Conservation (phyloP, 2,329 filamentous ascomycete species). For the Ophiosphaerella korrae region DNA sequence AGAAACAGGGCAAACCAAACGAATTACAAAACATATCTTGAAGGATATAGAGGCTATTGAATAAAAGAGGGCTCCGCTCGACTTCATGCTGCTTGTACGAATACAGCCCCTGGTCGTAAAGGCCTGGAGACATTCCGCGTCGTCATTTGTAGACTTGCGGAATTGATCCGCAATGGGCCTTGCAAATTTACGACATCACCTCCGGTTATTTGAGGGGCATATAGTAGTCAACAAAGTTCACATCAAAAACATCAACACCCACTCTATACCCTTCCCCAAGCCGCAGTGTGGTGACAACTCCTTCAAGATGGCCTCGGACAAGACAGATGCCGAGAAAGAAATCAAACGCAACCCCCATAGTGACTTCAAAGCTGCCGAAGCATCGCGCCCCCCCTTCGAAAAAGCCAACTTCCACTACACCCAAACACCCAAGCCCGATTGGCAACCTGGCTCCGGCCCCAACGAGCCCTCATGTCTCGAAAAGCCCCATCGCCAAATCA, state of each 20-base stretch:
- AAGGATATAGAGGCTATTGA: too few species aligned
- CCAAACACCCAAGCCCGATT: constrained; percentile 67
- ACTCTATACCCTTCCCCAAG: neutral
- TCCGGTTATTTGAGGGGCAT: neutral
- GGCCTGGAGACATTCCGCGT: constrained; percentile 9
- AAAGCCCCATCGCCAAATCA: constrained; percentile 74
- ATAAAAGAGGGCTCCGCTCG: too few species aligned
- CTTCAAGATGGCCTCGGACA: constrained; percentile 30
- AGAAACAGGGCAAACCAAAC: too few species aligned
- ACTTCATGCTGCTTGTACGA: constrained; percentile 2
- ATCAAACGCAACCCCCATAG: constrained; percentile 70
- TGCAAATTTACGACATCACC: constrained; percentile 1
- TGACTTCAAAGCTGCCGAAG: constrained; percentile 76
- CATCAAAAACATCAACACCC: neutral
- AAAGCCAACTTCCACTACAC: constrained; percentile 59
- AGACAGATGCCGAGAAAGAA: constrained; percentile 53
- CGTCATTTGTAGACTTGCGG: constrained; percentile 10
- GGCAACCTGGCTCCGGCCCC: constrained; percentile 69
- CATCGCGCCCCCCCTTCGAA: constrained; percentile 66
- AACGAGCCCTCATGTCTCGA: constrained; percentile 61
- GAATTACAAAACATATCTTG: too few species aligned
- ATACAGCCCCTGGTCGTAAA: constrained; percentile 1
- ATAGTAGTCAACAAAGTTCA: constrained; percentile 1
- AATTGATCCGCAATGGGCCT: constrained; percentile 27
- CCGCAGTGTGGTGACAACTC: neutral